Conservation (phyloP, 192 early-diverging fungal genomes). For the Coemansia sp. region DNA sequence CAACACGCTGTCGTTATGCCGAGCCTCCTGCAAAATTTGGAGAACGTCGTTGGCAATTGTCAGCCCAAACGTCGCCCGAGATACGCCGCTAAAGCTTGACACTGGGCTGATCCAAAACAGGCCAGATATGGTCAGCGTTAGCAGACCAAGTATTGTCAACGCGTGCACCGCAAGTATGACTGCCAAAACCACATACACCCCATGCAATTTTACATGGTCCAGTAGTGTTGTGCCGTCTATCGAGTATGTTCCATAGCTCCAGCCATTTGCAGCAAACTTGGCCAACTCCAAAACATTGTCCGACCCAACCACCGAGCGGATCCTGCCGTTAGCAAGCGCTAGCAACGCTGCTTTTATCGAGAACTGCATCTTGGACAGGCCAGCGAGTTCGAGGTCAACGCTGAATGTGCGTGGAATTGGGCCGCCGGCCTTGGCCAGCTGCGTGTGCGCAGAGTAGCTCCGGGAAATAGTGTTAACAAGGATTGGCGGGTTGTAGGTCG, state of each 20-base stretch:
- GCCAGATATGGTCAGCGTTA: background rate
- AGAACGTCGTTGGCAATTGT: conserved; percentile 2
- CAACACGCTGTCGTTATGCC: background rate
- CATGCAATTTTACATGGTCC: background rate
- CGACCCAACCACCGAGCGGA: background rate
- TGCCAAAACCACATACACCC: background rate
- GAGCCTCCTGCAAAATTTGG: background rate
- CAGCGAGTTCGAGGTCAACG: background rate
- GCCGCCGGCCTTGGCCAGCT: background rate
- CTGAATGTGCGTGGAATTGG: background rate
- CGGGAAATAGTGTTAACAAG: background rate
- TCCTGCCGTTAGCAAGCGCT: background rate
- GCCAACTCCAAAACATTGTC: background rate
- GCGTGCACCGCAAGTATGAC: background rate
- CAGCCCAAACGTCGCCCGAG: conserved; percentile 5
- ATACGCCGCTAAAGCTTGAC: conserved; percentile 8
- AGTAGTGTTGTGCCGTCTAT: background rate
- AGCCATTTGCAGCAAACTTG: background rate
- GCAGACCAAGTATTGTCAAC: background rate
- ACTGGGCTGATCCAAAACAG: conserved; percentile 8
- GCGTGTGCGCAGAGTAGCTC: background rate
- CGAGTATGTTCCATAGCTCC: background rate
- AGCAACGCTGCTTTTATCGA: background rate
- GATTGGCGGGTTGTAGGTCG: background rate
- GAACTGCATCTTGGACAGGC: background rate